Percentiles rank a stretch among this genome's conserved stretches.
These are phyloP conservation scores for Coemansia sp. DNA, from an alignment of 192 early-diverging fungal genomes.

Conservation along the genomic window DNA sequence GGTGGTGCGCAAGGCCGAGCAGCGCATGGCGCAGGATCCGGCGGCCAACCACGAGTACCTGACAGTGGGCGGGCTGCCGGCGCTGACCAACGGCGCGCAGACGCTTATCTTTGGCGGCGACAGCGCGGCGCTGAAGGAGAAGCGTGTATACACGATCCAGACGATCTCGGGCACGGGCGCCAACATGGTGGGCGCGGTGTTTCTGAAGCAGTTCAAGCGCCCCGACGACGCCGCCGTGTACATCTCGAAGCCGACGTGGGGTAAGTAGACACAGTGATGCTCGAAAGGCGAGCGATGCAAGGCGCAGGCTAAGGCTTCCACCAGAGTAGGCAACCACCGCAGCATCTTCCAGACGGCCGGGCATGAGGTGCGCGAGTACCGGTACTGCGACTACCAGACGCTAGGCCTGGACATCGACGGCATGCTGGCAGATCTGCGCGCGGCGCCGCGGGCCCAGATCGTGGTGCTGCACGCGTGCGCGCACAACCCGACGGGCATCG, in stretches of 20 bases:
- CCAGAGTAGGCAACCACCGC: conserved; percentile 67
- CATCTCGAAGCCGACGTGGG: conserved; percentile 97
- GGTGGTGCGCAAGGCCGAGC: conserved; percentile 88
- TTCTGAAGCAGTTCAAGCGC: conserved; percentile 71
- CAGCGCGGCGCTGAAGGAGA: conserved; percentile 65
- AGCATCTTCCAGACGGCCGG: conserved; percentile 85
- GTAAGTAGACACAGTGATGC: too few species aligned
- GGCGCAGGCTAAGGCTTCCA: too few species aligned
- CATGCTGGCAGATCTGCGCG: conserved; percentile 62
- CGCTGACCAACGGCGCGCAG: conserved; percentile 76
- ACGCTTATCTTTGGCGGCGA: conserved; percentile 78
- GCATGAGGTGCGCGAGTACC: conserved; percentile 77
- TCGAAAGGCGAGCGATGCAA: too few species aligned
- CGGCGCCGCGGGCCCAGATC: conserved; percentile 76
- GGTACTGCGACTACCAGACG: conserved; percentile 81
- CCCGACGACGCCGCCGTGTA: conserved; percentile 62
- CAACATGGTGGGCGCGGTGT: conserved; percentile 75
- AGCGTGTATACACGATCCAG: conserved; percentile 72
- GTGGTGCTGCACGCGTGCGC: conserved; percentile 94
- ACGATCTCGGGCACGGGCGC: conserved; percentile 97
- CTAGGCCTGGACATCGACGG: conserved; percentile 77
- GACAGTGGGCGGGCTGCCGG: conserved; percentile 75
- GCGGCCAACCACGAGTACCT: conserved; percentile 90
- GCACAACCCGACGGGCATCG: conserved; percentile 99
- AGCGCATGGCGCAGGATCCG: conserved; percentile 63